Evolutionary conservation across 129 eudicot species (phyloP), one percentile per base, ranked within the genome.

Genomic region (Pittosporum tobira): DNA sequence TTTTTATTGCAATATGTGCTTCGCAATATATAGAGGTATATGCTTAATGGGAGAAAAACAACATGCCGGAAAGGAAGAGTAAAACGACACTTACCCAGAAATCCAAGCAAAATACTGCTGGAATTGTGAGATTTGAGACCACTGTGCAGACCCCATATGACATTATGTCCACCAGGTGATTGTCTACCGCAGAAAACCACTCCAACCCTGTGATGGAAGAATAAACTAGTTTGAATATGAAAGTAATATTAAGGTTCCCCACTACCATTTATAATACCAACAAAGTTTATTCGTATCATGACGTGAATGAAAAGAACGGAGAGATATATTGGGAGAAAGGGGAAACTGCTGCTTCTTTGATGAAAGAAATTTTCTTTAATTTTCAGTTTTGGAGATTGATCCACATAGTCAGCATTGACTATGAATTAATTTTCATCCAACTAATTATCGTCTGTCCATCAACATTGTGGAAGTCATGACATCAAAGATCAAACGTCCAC

Each of bases 131-230:
- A 64, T 66, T 93, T 83, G 52, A 93, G 88, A 69, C 96, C 99
- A 62, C 81, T 79, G 58, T 71, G 73, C 47, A 93, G 79, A 27
- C 99, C 99, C 96, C 99, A 87, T 26, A 93, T 72, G 59, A 93
- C 96, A 81, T 87, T 93, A 68, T 93, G 99, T 72, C 99, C 99
- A 69, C 99, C 96, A 52, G 99, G 99, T 72, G 99, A 93, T 66
- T 93, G 99, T 71, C 99, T 76, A 29, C 99, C 96, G 29, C 95
- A 83, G 73, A 93, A 93, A 56, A 93, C 96, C 50, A 87, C 29
- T 51, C 99, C 99, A 56, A 93, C 99, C 75, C 99, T 93, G 80
- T 50, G 70, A 70, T n/a, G 48, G 19, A 34, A 57, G 6, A 53
- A 64, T 27, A n/a, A 50, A 28, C 51, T 11, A 42, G 45, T 11